Conservation (phyloP, 345 rosid species). For the Rhodamnia rubescens region DNA sequence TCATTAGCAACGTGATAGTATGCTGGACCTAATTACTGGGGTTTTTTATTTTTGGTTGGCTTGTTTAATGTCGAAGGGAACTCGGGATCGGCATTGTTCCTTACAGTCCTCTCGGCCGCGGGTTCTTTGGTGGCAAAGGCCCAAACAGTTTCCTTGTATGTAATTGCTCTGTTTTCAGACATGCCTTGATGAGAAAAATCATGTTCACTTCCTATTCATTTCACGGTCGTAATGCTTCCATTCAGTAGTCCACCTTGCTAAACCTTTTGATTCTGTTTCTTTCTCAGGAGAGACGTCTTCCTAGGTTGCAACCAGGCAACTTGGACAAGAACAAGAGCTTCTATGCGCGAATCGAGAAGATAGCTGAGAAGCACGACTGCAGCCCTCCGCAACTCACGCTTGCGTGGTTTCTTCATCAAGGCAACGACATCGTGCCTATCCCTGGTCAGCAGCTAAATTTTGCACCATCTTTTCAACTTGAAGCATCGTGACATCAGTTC, state of each 20-base stretch:
- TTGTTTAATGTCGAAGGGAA: background rate
- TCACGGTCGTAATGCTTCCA: background rate
- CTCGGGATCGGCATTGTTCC: slow-evolving; percentile 9
- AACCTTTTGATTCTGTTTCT: background rate
- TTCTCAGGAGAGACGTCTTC: background rate
- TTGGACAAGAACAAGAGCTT: slow-evolving; percentile 8
- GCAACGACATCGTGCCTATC: slow-evolving; percentile 24
- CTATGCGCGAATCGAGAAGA: slow-evolving; percentile 9
- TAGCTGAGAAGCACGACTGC: slow-evolving; percentile 23
- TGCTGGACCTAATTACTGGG: background rate
- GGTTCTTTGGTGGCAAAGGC: slow-evolving; percentile 1
- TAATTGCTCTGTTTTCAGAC: background rate
- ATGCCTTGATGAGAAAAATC: background rate
- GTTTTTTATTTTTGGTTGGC: background rate
- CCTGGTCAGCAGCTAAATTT: slow-evolving; percentile 18
- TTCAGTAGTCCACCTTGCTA: background rate
- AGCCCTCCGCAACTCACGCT: slow-evolving; percentile 28
- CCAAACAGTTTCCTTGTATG: background rate
- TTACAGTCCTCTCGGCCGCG: slow-evolving; percentile 12
- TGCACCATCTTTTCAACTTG: background rate
- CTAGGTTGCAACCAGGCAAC: background rate
- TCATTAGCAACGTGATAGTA: no score
- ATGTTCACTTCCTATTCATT: background rate
- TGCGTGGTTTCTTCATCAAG: slow-evolving; percentile 34
- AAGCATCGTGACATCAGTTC: background rate